Evolutionary conservation across 148 eudicot species (phyloP), one percentile per base, ranked within the genome.

Genomic region (Suaeda aralocaspica): DNA sequence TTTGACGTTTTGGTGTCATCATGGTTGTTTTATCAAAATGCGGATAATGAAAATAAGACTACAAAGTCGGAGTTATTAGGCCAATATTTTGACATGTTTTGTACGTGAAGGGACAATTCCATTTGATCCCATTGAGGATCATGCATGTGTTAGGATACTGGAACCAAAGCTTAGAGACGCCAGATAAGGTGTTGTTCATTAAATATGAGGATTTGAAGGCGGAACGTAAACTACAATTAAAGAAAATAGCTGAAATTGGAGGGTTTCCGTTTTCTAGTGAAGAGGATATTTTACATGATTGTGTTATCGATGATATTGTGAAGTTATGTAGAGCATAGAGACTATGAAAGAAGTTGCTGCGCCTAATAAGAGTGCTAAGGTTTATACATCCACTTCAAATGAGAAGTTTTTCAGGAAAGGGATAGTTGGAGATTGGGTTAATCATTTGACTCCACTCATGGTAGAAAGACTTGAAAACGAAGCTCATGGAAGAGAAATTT

Each of bases 381-480:
- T 80, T 9, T 72, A 78, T 61, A 15, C 55, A 4, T 25, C 52
- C 29, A 55, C 66, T 55, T 66, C 70, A 29, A 83, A 85, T 36
- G 82, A 75, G 44, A 36, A 52, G 58, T 81, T 82, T 77, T 86
- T 82, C 41, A 63, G 87, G 63, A 74, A 76, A 72, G 92, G 84
- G 0, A 74, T 33, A 21, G 72, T 71, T 42, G 80, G 80, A 58
- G 80, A 77, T 71, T 77, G 75, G 80, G 67, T 66, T 39, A 71
- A 77, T 50, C 48, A 66, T 49, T 26, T 77, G 33, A 71, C 51
- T 65, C 71, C 75, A 12, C 25, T 18, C 21, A 78, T 85, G 89
- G 81, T 57, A 14, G 79, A 80, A 67, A 64, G 73, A 25, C 56
- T 84, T 56, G 49, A 49, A n/a, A n/a, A n/a, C n/a, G 21, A 68